Conservation (phyloP, 192 early-diverging fungal genomes). For the Chytriomyces hyalinus region DNA sequence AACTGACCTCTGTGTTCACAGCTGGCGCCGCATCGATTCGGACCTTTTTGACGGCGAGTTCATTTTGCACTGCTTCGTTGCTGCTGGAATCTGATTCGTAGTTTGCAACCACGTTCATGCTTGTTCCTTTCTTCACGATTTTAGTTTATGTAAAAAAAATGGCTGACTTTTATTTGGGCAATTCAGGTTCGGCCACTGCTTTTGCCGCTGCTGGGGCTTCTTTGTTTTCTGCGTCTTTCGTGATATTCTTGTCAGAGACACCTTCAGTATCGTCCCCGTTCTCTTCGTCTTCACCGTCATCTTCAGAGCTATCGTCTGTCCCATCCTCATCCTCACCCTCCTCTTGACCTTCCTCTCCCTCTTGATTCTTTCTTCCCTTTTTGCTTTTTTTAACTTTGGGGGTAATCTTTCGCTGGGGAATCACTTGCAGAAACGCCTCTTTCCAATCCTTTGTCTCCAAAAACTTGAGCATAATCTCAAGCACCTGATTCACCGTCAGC, state of each 20-base stretch:
- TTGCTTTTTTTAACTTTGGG: slow-evolving; percentile 8
- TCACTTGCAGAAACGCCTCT: slow-evolving; percentile 83
- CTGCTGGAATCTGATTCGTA: slow-evolving; percentile 14
- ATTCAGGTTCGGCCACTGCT: background rate
- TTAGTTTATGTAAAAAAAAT: background rate
- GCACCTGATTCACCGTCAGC: slow-evolving; percentile 90
- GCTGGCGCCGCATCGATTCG: slow-evolving; percentile 46
- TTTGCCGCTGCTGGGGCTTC: background rate
- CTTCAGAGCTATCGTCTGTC: slow-evolving; percentile 22
- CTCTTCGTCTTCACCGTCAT: slow-evolving; percentile 13
- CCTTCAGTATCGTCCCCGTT: background rate
- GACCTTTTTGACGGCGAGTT: background rate
- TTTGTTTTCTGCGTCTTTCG: background rate
- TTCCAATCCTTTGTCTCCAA: slow-evolving; percentile 83
- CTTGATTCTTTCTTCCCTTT: background rate
- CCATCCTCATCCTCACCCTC: slow-evolving; percentile 19
- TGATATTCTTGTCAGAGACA: background rate
- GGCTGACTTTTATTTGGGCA: background rate
- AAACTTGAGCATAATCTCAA: slow-evolving; percentile 85
- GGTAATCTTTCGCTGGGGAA: slow-evolving; percentile 80
- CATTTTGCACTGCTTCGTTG: background rate
- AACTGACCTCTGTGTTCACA: slow-evolving; percentile 44
- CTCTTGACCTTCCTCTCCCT: slow-evolving; percentile 7
- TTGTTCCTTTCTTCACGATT: background rate
- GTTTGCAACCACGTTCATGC: slow-evolving; percentile 7